Percentiles rank a stretch among this genome's conserved stretches.
These are phyloP conservation scores for Syzygium oleosum DNA, from an alignment of 345 rosid species.

Conservation along the genomic window DNA sequence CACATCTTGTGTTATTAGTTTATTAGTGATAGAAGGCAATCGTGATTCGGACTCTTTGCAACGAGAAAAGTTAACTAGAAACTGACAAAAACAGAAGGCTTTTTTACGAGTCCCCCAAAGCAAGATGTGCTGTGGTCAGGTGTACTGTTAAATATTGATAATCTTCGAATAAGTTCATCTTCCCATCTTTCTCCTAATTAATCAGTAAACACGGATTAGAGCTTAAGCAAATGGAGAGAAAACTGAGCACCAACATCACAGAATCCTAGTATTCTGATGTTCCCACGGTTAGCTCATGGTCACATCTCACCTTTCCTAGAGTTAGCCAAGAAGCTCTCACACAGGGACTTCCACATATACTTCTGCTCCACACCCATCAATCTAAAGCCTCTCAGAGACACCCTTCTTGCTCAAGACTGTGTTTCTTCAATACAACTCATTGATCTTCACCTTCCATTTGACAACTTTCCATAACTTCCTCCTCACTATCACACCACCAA, in stretches of 20 bases:
- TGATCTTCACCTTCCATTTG: conserved; percentile 22
- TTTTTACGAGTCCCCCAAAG: background rate
- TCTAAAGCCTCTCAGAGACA: conserved; percentile 4
- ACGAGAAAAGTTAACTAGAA: background rate
- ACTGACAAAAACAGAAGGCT: background rate
- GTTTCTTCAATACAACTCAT: background rate
- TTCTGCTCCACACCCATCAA: conserved; percentile 19
- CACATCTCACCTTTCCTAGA: conserved; percentile 20
- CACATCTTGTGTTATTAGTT: background rate
- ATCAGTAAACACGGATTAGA: background rate
- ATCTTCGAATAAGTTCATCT: background rate
- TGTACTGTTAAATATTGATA: background rate
- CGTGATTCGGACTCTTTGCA: background rate
- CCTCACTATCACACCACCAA: conserved; percentile 34
- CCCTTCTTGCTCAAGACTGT: background rate
- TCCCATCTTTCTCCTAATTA: background rate
- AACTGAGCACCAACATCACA: background rate
- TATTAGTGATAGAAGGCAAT: background rate
- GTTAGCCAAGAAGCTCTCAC: conserved; percentile 18
- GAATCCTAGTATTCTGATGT: conserved; percentile 9
- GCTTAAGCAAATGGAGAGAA: background rate
- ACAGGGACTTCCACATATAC: conserved; percentile 8
- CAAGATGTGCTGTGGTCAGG: background rate
- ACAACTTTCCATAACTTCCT: conserved; percentile 26
- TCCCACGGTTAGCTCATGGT: conserved; percentile 27